These are phyloP conservation scores for Alternaria solani DNA, from an alignment of 2,329 filamentous ascomycete species.

Conservation along the genomic window DNA sequence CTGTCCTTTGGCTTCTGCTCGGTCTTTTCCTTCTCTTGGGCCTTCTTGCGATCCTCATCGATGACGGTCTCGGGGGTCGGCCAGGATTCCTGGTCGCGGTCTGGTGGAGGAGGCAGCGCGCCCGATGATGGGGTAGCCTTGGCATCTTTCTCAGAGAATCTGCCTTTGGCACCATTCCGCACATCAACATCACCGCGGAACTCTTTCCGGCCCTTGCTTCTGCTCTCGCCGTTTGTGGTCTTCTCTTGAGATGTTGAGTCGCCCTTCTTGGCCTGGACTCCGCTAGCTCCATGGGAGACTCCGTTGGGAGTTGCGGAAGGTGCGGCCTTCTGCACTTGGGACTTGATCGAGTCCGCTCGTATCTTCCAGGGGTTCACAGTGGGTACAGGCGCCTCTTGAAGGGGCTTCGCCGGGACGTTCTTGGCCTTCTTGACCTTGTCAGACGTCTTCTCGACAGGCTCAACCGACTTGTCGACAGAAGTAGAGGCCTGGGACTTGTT, in stretches of 20 bases:
- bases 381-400: constrained; percentile 84
- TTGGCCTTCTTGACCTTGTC: constrained; percentile 61
- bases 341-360: constrained; percentile 71
- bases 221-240: constrained; percentile 25
- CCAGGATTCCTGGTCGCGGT: constrained; percentile 82
- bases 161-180: constrained; percentile 40
- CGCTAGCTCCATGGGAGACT: constrained; percentile 27
- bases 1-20: constrained; percentile 69
- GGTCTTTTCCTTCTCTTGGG: constrained; percentile 72
- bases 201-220: constrained; percentile 38
- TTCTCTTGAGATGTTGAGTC: constrained; percentile 34
- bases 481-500: constrained; percentile 69
- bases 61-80: constrained; percentile 85
- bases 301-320: constrained; percentile 47
- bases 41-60: constrained; percentile 78
- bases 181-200: constrained; percentile 33
- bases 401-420: constrained; percentile 61
- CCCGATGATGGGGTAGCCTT: constrained; percentile 26
- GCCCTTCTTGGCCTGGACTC: constrained; percentile 33
- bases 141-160: constrained; percentile 39
- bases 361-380: constrained; percentile 88
- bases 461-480: constrained; percentile 68
- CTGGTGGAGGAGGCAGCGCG: constrained; percentile 66
- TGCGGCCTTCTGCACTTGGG: constrained; percentile 59
- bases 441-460: constrained; percentile 60